Conservation (phyloP, 345 rosid genomes). For the Heritiera fomes region DNA sequence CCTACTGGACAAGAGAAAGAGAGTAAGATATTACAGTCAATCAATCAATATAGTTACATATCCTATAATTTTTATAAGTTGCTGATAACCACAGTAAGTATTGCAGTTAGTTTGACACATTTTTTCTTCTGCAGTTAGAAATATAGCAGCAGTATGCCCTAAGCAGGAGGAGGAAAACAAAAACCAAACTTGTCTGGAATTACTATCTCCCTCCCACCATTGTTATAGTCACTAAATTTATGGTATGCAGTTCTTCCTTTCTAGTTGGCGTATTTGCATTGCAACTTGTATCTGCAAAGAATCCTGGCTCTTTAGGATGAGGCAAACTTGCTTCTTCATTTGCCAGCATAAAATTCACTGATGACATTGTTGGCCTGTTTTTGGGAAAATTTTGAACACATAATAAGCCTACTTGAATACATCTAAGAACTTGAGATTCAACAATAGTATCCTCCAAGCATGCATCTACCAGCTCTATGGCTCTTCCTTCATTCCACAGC, state of each 20-base stretch:
- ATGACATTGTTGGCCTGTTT: background rate
- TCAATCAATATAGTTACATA: too few relatives aligned
- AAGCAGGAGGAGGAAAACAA: background rate
- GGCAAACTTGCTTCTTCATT: background rate
- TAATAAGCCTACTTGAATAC: background rate
- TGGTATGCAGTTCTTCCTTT: background rate
- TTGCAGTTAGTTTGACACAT: too few relatives aligned
- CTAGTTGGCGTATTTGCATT: background rate
- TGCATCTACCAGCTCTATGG: background rate
- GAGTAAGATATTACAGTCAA: too few relatives aligned
- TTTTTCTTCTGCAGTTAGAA: too few relatives aligned
- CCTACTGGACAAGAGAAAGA: too few relatives aligned
- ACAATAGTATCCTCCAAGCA: background rate
- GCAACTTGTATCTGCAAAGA: background rate
- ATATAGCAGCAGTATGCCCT: too few relatives aligned
- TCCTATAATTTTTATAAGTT: too few relatives aligned
- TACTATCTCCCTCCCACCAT: background rate
- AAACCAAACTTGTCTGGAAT: background rate
- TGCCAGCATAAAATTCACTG: background rate
- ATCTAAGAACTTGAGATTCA: background rate
- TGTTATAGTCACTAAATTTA: background rate
- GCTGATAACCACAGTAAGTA: too few relatives aligned
- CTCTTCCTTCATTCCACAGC: conserved; percentile 1
- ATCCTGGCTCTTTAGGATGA: background rate
- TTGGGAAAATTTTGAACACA: background rate